Base-by-base conservation (phyloP, 2,329 filamentous ascomycete genomes). In the Fusarium pseudograminearum region DNA sequence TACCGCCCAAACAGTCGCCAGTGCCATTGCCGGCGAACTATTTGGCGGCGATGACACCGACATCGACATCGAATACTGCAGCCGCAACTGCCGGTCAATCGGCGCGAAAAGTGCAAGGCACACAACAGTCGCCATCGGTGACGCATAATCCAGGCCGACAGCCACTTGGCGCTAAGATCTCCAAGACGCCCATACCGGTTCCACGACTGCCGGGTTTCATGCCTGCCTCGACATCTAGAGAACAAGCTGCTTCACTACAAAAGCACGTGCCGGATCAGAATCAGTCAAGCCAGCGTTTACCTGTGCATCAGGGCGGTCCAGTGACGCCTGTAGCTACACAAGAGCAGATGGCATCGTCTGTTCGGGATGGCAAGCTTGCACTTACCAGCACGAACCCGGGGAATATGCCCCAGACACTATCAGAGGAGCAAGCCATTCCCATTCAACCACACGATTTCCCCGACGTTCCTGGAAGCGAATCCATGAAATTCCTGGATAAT, bases 401-500 rank as follows among this genome's bases (percentile, higher is more conserved):
- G 20, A 20, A 36, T 34, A 31, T 10, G 9, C 7, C 15, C 15
- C 31, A 42, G 26, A 33, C 26, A 33, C 11, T 31, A n/a, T 40
- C n/a, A 34, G 24, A 40, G 5, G 53, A 30, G 20, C 63, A 18
- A 40, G 38, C 44, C 31, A 16, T 40, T n/a, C 45, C 48, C 18
- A 26, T 47, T 10, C 45, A 56, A 26, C 66, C 67, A n/a, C 78
- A 79, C 36, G 79, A 78, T 18, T 80, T 83, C 51, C 76, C 81
- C 3, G 81, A 83, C 56, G 80, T 82, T 24, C 80, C 83, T 11
- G 80, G 79, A 14, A 72, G 76, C 50, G 83, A 83, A 69, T 83
- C 81, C n/a, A 81, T 82, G 77, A 78, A 82, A 28, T 79, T 87
- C 41, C 81, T 87, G 45, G 84, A 87, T 73, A 82, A 81, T 65